Evolutionary conservation across 2,329 filamentous ascomycete species (phyloP), one percentile per base, ranked within the genome.

Genomic region (Alternaria brassicae): DNA sequence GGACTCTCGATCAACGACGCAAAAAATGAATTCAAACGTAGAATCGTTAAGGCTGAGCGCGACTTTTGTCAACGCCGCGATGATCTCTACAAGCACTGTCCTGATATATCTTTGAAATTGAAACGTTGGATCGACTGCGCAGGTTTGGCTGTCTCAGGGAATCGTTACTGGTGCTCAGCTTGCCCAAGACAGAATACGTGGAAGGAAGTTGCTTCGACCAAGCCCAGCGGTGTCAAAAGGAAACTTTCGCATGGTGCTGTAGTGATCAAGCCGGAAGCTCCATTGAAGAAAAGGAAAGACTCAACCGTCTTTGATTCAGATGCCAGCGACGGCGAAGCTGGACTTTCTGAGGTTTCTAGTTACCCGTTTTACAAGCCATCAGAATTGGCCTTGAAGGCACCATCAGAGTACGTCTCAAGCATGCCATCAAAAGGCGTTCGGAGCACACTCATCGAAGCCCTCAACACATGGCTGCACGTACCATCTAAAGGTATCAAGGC

Each of bases 401-500:
- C 36, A 17, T 19, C 36, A 19, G 19, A 37, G 36, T 53, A 53
- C 19, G n/a, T 53, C 13, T 23, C 27, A 25, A 25, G 4, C 13
- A 21, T 53, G 28, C 50, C 50, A 9, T 53, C 50, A 6, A 53
- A 53, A 53, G 50, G 50, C n/a, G 50, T 53, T 9, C 37, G 50
- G 6, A 5, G 13, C 4, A 44, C 39, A 19, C 39, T 53, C 0
- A 44, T 53, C 17, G 37, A 53, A 2, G 21, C 50, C 3, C 50
- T 53, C 17, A 53, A 53, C 3, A 17, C 7, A 27, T 53, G 50
- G 50, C 19, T 53, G 6, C 39, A 44, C 3, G 36, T n/a, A 9
- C 48, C 17, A 17, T 8, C 2, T 17, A 7, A 9, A 3, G 7
- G n/a, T 0, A 3, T 19, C 6, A 17, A 17, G n/a, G n/a, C n/a